These are phyloP conservation scores for Fonsecaea erecta DNA, from an alignment of 2,329 filamentous ascomycete species.

Conservation along the genomic window DNA sequence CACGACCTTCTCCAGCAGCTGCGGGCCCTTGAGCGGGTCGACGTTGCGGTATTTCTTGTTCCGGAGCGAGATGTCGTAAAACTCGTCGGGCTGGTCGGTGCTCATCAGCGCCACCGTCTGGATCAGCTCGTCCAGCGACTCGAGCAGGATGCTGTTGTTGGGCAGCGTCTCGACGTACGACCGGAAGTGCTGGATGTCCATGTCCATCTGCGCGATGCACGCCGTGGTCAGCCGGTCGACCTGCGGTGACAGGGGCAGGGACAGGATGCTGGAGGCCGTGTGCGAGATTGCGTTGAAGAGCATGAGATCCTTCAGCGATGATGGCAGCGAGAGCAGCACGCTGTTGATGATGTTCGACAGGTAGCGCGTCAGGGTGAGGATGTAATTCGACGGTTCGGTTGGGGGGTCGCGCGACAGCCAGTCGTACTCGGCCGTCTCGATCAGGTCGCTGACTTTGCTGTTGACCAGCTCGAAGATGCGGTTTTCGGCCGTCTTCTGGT, in stretches of 20 bases:
- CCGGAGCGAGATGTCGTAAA: slow-evolving; percentile 85
- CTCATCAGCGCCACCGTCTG: slow-evolving; percentile 91
- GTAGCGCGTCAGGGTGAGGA: slow-evolving; percentile 91
- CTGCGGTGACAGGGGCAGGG: slow-evolving; percentile 74
- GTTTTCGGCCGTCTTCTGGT: slow-evolving; percentile 96
- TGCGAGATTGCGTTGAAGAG: slow-evolving; percentile 96
- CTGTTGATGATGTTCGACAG: slow-evolving; percentile 96
- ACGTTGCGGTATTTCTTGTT: slow-evolving; percentile 95
- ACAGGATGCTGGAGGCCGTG: slow-evolving; percentile 77
- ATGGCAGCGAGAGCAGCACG: slow-evolving; percentile 87
- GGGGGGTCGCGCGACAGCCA: slow-evolving; percentile 71
- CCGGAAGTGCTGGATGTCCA: slow-evolving; percentile 82
- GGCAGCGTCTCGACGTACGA: slow-evolving; percentile 80
- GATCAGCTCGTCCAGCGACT: slow-evolving; percentile 88
- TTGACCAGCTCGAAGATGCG: slow-evolving; percentile 98
- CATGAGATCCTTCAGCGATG: slow-evolving; percentile 95
- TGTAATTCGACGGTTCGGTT: slow-evolving; percentile 84
- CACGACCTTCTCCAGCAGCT: slow-evolving; percentile 79
- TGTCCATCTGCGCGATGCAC: slow-evolving; percentile 77
- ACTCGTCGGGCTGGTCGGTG: slow-evolving; percentile 90
- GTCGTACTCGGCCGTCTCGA: slow-evolving; percentile 96
- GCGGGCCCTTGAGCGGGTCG: slow-evolving; percentile 84
- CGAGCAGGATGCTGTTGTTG: slow-evolving; percentile 82
- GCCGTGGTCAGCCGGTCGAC: slow-evolving; percentile 88
- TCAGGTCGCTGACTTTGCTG: slow-evolving; percentile 95